A percentile compares a stretch with the other conserved stretches of the same genome.
phyloP scores from a whole-genome alignment of 1,139 yeast species.

The Hyphopichia burtonii region DNA sequence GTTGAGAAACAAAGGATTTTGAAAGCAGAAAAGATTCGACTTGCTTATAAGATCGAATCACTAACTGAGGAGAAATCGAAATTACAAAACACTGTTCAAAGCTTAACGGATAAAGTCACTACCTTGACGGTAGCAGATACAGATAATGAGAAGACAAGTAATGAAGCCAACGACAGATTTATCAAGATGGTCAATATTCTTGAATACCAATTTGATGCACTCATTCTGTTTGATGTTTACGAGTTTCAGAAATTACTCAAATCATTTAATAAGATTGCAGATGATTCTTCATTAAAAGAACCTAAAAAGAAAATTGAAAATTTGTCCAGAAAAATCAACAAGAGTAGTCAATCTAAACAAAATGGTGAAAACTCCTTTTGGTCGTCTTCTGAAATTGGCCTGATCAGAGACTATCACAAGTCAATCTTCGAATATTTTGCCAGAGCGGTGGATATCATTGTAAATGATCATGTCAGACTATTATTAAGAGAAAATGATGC shows the following conservation, averaged over 20 bases:
- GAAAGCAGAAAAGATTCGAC: slow-evolving; percentile 49
- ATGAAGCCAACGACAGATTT: slow-evolving; percentile 12
- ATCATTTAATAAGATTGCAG: slow-evolving; percentile 55
- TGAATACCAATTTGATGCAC: slow-evolving; percentile 39
- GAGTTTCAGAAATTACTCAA: slow-evolving; percentile 44
- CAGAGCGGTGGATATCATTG: slow-evolving; percentile 57
- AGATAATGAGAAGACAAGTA: slow-evolving; percentile 11
- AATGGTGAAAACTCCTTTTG: slow-evolving; percentile 8
- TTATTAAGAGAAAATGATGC: slow-evolving; percentile 34
- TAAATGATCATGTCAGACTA: slow-evolving; percentile 54
- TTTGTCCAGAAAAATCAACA: slow-evolving; percentile 21
- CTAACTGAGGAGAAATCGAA: slow-evolving; percentile 36
- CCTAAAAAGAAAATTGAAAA: slow-evolving; percentile 52
- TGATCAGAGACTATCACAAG: slow-evolving; percentile 47
- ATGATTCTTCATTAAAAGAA: slow-evolving; percentile 55
- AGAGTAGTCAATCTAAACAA: slow-evolving; percentile 8
- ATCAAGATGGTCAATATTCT: slow-evolving; percentile 19
- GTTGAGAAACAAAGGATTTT: slow-evolving; percentile 48
- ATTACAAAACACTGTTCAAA: slow-evolving; percentile 30
- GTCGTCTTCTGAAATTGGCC: slow-evolving; percentile 23
- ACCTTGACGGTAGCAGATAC: slow-evolving; percentile 17
- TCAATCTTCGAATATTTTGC: slow-evolving; percentile 58
- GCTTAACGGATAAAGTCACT: slow-evolving; percentile 31
- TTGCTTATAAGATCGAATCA: slow-evolving; percentile 42
- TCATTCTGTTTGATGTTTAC: slow-evolving; percentile 35